Base-by-base conservation (phyloP, 164 flowering plant species). In the Chimonanthus salicifolius region DNA sequence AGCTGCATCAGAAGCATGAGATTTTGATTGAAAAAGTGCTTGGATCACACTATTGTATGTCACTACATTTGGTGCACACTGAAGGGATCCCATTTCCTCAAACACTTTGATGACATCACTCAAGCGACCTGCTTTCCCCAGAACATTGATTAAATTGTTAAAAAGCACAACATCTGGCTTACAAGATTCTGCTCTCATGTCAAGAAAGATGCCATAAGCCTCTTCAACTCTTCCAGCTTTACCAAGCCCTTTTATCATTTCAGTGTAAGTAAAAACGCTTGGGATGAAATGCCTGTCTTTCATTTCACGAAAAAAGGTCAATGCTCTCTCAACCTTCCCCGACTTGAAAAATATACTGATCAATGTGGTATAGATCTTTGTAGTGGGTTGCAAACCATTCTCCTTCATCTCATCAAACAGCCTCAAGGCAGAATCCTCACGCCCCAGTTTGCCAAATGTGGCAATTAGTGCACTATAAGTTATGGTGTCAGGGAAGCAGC, bases 381-480 rank as follows among this genome's bases (percentile, higher is more conserved):
- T 85, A 5, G 85, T 87, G 48, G 99, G 96, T 47, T 88, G 87
- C 72, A 94, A 79, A 47, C 93, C 91, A 82, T 87, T 91, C 70
- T 87, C 97, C 80, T 86, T 86, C 98, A 94, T 92, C 83, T 94
- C 99, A 68, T 89, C 88, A 78, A 91, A 94, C 80, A 92, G 76
- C 79, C 93, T 82, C 60, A 91, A 71, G 2, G 99, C 92, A 75
- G 88, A 85, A 75, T 88, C 93, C 70, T 86, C 82, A 54, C 87
- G 95, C 58, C 88, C 91, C 71, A 89, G 67, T 82, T 90, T 94
- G 8, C 77, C 86, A 76, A 88, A 89, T 0, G 90, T 74, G 0
- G 90, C 84, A 74, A 92, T 85, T 51, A 94, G 93, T 9, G 88
- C 88, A 82, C 86, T 85, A 73, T 92, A 94, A 2, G 99, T 92